These are phyloP conservation scores for Pyrenophora graminea DNA, from an alignment of 2,329 filamentous ascomycete species.

Conservation along the genomic window DNA sequence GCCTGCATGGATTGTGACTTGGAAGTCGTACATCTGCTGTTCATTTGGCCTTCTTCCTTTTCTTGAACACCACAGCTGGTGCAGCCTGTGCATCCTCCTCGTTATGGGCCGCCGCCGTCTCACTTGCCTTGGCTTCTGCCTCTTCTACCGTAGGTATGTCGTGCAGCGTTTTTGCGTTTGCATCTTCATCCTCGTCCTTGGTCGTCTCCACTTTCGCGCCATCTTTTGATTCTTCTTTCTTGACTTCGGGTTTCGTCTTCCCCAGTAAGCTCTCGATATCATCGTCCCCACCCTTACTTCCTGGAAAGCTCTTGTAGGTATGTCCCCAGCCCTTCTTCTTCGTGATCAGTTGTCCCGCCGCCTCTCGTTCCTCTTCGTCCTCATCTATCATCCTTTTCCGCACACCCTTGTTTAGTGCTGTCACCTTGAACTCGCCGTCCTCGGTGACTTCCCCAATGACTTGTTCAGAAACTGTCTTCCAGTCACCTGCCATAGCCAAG, in stretches of 20 bases:
- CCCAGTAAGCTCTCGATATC: constrained; percentile 67
- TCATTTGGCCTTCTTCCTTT: constrained; percentile 69
- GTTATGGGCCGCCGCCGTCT: constrained; percentile 17
- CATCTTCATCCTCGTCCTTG: constrained; percentile 22
- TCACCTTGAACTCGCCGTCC: constrained; percentile 52
- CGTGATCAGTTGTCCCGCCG: constrained; percentile 55
- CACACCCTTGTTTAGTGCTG: constrained; percentile 58
- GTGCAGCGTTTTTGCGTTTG: constrained; percentile 21
- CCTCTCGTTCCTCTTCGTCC: constrained; percentile 64
- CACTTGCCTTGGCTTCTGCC: constrained; percentile 24
- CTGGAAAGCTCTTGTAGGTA: constrained; percentile 52
- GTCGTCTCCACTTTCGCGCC: constrained; percentile 24
- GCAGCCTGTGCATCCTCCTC: constrained; percentile 30
- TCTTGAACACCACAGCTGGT: constrained; percentile 73
- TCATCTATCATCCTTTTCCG: constrained; percentile 66
- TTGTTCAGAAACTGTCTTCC: constrained; percentile 68
- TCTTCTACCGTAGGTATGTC: constrained; percentile 38
- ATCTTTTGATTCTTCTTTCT: constrained; percentile 51
- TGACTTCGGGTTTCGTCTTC: constrained; percentile 34
- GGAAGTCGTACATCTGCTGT: neutral
- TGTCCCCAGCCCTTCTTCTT: constrained; percentile 52
- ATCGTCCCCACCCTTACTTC: constrained; percentile 57
- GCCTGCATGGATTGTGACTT: neutral
- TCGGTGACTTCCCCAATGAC: constrained; percentile 50
- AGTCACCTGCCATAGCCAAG: constrained; percentile 87